Base-by-base conservation (phyloP, 345 rosid species). In the Brassica napus region DNA sequence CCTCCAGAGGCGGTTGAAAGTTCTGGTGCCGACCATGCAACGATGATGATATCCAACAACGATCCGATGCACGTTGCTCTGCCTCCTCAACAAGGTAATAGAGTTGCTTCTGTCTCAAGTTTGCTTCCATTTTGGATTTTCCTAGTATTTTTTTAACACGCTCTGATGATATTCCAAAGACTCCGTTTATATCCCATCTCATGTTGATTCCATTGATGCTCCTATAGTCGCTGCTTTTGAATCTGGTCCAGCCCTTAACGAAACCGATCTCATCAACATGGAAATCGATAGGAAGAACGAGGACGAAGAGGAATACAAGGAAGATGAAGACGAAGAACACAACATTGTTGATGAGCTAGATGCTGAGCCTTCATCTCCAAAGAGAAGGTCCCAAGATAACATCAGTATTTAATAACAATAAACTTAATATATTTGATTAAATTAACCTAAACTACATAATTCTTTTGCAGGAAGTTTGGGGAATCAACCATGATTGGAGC, bases 401-500 rank as follows among this genome's bases (percentile, higher is more conserved):
- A 68, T 26, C 30, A 5, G 1, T 31, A 54, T 54, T 67, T 4
- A 12, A 60, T 68, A 26, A 34, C 34, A 49, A 4, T 62, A 21
- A 55, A 39, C 3, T 65, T 5, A 42, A 18, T 23, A 72, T 44
- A 4, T 59, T 59, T 52, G 18, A 11, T 24, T 54, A 14, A 47
- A 28, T 6, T 31, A 32, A 49, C 44, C 1, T 71, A 49, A 57
- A 39, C 8, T 21, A 31, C 23, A 35, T 11, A 63, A 63, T 7
- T 0, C 5, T 71, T 6, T 64, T 44, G 63, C 16, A 81, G 83
- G 57, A 76, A 2, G 18, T 2, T 1, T 71, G 73, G 66, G 6
- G 44, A 0, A 6, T 31, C 80, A 65, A 65, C 18, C 63, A 81
- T 71, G 72, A 63, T 74, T 24, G 83, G 83, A 75, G 80, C 80